phyloP scores from a whole-genome alignment of 106 monocot species.

The Gastrodia elata region DNA sequence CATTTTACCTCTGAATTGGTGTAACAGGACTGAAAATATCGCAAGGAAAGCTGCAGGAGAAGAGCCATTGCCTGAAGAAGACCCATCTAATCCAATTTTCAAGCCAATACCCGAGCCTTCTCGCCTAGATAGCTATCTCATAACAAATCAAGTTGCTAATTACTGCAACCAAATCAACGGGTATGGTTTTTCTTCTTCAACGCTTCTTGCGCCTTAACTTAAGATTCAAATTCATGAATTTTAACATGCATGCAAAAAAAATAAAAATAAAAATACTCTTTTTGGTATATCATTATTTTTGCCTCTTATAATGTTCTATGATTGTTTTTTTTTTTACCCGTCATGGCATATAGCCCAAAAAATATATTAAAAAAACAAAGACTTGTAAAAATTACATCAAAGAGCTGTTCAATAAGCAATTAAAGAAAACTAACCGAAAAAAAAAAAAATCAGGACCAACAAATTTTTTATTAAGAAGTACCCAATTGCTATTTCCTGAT shows the following conservation, averaged over 20 bases:
- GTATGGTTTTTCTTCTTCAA: conserved; percentile 18
- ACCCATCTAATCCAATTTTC: conserved; percentile 82
- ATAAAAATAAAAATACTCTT: background rate
- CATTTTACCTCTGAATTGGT: background rate
- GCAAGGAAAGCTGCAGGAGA: conserved; percentile 86
- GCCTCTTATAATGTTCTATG: background rate
- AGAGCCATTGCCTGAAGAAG: conserved; percentile 88
- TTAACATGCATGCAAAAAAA: background rate
- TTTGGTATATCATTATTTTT: background rate
- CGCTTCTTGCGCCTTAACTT: background rate
- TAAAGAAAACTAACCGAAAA: too few relatives aligned
- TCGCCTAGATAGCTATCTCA: conserved; percentile 80
- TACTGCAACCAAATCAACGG: conserved; percentile 96
- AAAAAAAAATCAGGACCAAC: too few relatives aligned
- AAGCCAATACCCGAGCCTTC: conserved; percentile 92
- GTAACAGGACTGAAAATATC: conserved; percentile 67
- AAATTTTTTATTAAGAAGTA: too few relatives aligned
- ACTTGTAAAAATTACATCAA: too few relatives aligned
- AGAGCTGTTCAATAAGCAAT: too few relatives aligned
- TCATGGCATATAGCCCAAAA: background rate
- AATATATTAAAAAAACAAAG: too few relatives aligned
- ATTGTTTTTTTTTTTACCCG: background rate
- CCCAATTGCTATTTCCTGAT: too few relatives aligned
- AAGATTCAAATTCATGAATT: too few relatives aligned
- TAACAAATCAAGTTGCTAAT: conserved; percentile 84